A percentile compares a stretch with the other conserved stretches of the same genome.
Evolutionary conservation across 495 filamentous ascomycete genomes (phyloP).

Genomic region (Neohortaea acidophila): DNA sequence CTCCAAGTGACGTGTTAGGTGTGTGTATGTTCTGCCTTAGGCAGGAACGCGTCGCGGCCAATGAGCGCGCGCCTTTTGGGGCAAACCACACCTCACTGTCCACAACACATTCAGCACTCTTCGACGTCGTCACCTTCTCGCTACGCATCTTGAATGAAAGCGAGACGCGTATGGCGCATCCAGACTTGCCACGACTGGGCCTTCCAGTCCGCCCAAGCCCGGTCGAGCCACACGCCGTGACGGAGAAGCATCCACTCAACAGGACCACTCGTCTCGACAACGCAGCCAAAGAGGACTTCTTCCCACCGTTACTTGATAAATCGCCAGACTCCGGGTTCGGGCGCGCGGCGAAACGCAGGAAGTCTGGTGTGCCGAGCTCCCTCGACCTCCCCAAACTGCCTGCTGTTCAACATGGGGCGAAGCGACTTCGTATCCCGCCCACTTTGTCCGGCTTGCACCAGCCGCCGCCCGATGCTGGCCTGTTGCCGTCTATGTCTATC

Average conservation of each 20-base stretch:
- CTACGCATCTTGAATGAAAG: no score
- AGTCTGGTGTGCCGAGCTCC: constrained; percentile 5
- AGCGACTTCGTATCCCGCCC: constrained; percentile 22
- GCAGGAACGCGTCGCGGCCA: no score
- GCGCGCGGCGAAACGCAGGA: constrained; percentile 9
- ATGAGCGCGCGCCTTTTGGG: no score
- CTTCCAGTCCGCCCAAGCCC: constrained; percentile 15
- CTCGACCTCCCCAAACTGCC: constrained; percentile 13
- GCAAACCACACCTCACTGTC: no score
- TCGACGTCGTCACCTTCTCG: no score
- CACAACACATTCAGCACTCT: no score
- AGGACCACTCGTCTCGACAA: constrained; percentile 1
- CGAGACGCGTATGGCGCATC: no score
- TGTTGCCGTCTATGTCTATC: constrained; percentile 24
- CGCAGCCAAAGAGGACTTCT: background rate
- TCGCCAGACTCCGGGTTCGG: background rate
- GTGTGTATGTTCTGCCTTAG: no score
- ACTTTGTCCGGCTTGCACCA: constrained; percentile 26
- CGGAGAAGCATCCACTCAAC: constrained; percentile 14
- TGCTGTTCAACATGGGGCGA: constrained; percentile 2
- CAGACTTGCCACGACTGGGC: no score
- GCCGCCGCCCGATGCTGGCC: constrained; percentile 25
- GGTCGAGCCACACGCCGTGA: constrained; percentile 14
- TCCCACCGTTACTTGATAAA: background rate
- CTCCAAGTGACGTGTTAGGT: no score